Conservation (phyloP, 768 basidiomycete genomes). For the Mycena latifolia region DNA sequence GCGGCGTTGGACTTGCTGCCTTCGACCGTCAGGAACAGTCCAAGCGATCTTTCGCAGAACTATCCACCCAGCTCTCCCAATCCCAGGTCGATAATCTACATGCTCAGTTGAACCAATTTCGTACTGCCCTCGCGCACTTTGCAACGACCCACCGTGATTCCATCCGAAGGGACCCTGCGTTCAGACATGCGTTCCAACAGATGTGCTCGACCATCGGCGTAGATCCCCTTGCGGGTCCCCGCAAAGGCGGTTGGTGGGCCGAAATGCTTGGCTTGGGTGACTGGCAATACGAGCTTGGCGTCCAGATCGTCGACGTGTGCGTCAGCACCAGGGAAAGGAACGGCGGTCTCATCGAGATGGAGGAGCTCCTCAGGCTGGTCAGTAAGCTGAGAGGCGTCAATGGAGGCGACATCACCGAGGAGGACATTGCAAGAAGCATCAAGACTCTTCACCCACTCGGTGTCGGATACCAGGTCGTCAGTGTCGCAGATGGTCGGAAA, state of each 20-base stretch:
- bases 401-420: slow-evolving; percentile 81
- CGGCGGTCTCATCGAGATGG: slow-evolving; percentile 92
- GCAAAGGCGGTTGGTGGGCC: slow-evolving; percentile 92
- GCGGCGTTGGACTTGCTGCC: slow-evolving; percentile 90
- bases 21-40: slow-evolving; percentile 91
- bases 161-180: slow-evolving; percentile 86
- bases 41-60: slow-evolving; percentile 81
- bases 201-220: slow-evolving; percentile 97
- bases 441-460: slow-evolving; percentile 89
- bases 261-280: slow-evolving; percentile 91
- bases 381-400: slow-evolving; percentile 79
- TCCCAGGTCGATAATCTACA: slow-evolving; percentile 85
- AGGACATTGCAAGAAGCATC: slow-evolving; percentile 87
- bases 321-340: slow-evolving; percentile 90
- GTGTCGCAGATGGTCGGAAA: slow-evolving; percentile 74
- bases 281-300: slow-evolving; percentile 96
- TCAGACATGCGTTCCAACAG: slow-evolving; percentile 93
- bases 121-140: slow-evolving; percentile 82
- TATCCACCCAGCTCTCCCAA: slow-evolving; percentile 83
- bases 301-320: slow-evolving; percentile 94
- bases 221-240: slow-evolving; percentile 90
- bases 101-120: slow-evolving; percentile 87
- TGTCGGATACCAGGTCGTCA: slow-evolving; percentile 91
- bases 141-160: slow-evolving; percentile 86
- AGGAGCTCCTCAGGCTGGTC: slow-evolving; percentile 85